These are phyloP conservation scores for Pythium volutum DNA, from an alignment of 352 stramenopile species.

Conservation along the genomic window DNA sequence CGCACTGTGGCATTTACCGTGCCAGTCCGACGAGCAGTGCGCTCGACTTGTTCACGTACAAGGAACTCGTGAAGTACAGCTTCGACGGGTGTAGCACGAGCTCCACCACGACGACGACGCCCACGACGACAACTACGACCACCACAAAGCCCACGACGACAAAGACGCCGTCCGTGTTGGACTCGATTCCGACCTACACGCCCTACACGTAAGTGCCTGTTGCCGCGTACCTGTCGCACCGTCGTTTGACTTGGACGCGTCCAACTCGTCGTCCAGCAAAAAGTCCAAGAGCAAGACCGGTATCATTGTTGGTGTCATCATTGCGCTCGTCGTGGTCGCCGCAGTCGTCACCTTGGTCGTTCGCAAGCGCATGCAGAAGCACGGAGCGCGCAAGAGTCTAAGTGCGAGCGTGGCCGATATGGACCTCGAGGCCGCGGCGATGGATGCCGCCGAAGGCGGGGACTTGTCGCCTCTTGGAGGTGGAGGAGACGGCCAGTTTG, in stretches of 20 bases:
- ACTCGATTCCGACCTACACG: not conserved
- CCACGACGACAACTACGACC: not conserved
- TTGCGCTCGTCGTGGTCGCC: not conserved
- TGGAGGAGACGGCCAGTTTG: not conserved
- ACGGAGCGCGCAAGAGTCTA: not conserved
- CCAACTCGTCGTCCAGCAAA: constrained; percentile 2
- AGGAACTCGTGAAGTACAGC: not conserved
- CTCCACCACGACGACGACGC: not conserved
- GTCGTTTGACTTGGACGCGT: not conserved
- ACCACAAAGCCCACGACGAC: not conserved
- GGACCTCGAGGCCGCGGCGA: not conserved
- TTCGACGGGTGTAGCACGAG: not conserved
- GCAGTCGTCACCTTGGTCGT: not conserved
- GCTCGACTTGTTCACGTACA: not conserved
- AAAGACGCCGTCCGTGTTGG: not conserved
- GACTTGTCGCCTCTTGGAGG: not conserved
- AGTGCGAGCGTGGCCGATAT: not conserved
- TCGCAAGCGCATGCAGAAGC: not conserved
- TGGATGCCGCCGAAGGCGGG: no score
- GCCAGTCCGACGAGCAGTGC: not conserved
- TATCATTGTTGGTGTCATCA: not conserved
- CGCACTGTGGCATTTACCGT: not conserved
- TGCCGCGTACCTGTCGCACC: no score
- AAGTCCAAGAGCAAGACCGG: not conserved
- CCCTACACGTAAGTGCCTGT: no score